Percentiles rank a stretch among this genome's conserved stretches.
These are phyloP conservation scores for Eleusine coracana DNA, from an alignment of 176 grass and related monocot species.

Conservation along the genomic window DNA sequence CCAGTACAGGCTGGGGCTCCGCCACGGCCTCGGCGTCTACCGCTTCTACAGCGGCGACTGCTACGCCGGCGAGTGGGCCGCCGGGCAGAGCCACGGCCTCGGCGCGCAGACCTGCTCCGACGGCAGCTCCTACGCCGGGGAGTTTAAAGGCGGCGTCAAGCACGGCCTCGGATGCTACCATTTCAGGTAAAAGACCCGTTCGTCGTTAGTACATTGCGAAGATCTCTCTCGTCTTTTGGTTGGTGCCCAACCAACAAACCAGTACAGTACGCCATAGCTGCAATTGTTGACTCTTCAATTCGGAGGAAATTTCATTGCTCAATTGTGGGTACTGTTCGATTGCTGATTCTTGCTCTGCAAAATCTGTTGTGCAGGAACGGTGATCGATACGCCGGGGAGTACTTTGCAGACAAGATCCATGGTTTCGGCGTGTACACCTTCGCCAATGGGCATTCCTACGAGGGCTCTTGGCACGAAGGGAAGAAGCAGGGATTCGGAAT, in stretches of 20 bases:
- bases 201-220: neutral
- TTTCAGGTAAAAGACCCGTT: constrained; percentile 55
- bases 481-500: constrained; percentile 80
- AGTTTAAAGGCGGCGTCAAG: constrained; percentile 88
- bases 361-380: constrained; percentile 62
- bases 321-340: constrained; percentile 13
- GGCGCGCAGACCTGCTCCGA: constrained; percentile 70
- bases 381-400: constrained; percentile 69
- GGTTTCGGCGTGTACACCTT: constrained; percentile 84
- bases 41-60: constrained; percentile 73
- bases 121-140: constrained; percentile 67
- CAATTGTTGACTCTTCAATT: neutral
- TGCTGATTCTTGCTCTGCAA: neutral
- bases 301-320: too few relatives aligned
- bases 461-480: constrained; percentile 84
- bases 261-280: neutral
- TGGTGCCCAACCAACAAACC: neutral
- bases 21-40: constrained; percentile 73
- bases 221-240: neutral
- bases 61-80: constrained; percentile 73
- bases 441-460: constrained; percentile 78
- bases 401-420: constrained; percentile 87
- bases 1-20: constrained; percentile 68
- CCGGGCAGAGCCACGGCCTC: constrained; percentile 82
- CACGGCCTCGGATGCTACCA: constrained; percentile 75